These are phyloP conservation scores for Fusarium oxysporum DNA, from an alignment of 2,329 filamentous ascomycete genomes.

Conservation along the genomic window DNA sequence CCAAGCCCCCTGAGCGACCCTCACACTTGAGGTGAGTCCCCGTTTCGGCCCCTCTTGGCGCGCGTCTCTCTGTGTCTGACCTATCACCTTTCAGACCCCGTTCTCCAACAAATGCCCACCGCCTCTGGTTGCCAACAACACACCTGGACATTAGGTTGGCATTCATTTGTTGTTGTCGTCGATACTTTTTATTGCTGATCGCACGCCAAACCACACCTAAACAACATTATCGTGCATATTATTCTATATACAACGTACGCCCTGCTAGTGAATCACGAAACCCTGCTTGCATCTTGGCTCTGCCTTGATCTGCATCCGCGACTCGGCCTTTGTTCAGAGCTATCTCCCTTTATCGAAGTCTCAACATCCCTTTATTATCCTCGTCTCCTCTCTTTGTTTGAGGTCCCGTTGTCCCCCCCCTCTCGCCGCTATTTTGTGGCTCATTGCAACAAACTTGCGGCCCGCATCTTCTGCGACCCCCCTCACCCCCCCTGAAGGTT, in stretches of 20 bases:
- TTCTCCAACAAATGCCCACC: conserved; percentile 40
- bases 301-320: conserved; percentile 19
- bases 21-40: conserved; percentile 15
- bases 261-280: conserved; percentile 36
- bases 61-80: conserved; percentile 35
- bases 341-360: conserved; percentile 1
- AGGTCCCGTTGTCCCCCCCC: conserved; percentile 21
- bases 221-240: conserved; percentile 28
- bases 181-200: conserved; percentile 39
- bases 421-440: conserved; percentile 44
- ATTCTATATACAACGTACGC: conserved; percentile 4
- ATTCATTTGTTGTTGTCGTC: conserved; percentile 37
- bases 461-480: conserved; percentile 41
- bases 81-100: conserved; percentile 31
- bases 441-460: conserved; percentile 34
- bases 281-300: conserved; percentile 31
- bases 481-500: conserved; percentile 36
- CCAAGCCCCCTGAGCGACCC: conserved; percentile 9
- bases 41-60: conserved; percentile 33
- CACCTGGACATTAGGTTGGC: conserved; percentile 9
- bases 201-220: conserved; percentile 31
- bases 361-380: conserved; percentile 9
- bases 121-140: conserved; percentile 38
- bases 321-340: conserved; percentile 9
- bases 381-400: conserved; percentile 19